phyloP scores from a whole-genome alignment of 208 protist species.

The Blastocrithidia nonstop region DNA sequence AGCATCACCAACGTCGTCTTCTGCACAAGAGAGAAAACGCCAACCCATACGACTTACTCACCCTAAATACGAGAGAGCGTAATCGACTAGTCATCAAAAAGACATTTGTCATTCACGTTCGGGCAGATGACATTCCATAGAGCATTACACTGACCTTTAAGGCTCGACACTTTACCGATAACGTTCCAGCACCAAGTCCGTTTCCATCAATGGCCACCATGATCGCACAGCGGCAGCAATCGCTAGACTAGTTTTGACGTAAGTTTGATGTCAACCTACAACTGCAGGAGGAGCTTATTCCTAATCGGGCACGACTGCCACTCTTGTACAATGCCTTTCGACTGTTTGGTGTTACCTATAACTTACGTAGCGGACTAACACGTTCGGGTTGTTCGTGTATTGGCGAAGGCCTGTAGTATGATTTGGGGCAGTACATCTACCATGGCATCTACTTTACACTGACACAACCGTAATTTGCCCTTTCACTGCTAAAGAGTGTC shows the following conservation, averaged over 20 bases:
- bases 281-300: conserved; percentile 63
- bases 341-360: conserved; percentile 47
- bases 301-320: conserved; percentile 45
- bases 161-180: conserved; percentile 22
- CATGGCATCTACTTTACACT: conserved; percentile 78
- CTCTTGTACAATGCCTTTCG: conserved; percentile 72
- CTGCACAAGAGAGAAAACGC: no score
- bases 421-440: conserved; percentile 71
- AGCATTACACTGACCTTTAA: conserved; percentile 44
- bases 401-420: conserved; percentile 45
- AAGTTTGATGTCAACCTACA: conserved; percentile 55
- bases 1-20: no score
- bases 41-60: conserved; percentile 1
- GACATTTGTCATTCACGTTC: conserved; percentile 35
- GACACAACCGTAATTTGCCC: conserved; percentile 31
- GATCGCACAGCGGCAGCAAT: conserved; percentile 17
- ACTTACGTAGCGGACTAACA: conserved; percentile 49
- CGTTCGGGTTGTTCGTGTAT: conserved; percentile 45
- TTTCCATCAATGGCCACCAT: conserved; percentile 24
- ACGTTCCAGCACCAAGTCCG: conserved; percentile 5
- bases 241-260: conserved; percentile 50
- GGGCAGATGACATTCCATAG: conserved; percentile 20
- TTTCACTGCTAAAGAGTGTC: conserved; percentile 52
- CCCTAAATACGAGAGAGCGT: background rate
- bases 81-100: conserved; percentile 28